Evolutionary conservation across 2,329 filamentous ascomycete species (phyloP).

Genomic region (Neocatenulostroma microsporum): DNA sequence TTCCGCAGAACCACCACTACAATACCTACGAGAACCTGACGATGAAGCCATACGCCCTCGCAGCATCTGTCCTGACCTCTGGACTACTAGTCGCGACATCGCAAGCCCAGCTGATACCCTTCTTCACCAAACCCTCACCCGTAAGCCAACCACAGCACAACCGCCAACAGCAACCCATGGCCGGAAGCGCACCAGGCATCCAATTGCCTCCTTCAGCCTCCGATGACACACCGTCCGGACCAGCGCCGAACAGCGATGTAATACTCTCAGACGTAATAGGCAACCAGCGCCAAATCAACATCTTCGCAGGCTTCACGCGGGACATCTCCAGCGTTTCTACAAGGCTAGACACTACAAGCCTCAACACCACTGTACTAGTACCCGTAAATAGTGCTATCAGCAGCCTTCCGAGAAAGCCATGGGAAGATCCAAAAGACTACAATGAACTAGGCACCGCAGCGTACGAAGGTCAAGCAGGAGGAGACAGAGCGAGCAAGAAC

Average conservation of each 20-base stretch:
- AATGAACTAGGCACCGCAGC: slow-evolving; percentile 56
- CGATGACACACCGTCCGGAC: slow-evolving; percentile 5
- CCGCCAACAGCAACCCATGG: slow-evolving; percentile 18
- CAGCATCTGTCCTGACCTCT: slow-evolving; percentile 9
- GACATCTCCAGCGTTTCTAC: slow-evolving; percentile 61
- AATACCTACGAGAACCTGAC: no score
- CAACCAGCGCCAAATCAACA: slow-evolving; percentile 67
- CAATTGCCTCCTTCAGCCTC: slow-evolving; percentile 16
- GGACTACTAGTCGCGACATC: slow-evolving; percentile 10
- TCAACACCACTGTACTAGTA: slow-evolving; percentile 78
- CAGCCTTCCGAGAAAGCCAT: slow-evolving; percentile 72
- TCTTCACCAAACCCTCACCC: slow-evolving; percentile 13
- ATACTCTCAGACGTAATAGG: slow-evolving; percentile 80
- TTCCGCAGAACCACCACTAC: no score
- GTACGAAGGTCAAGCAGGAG: slow-evolving; percentile 67
- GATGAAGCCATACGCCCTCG: slow-evolving; percentile 2
- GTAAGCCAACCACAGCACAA: slow-evolving; percentile 4
- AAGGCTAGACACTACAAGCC: slow-evolving; percentile 57
- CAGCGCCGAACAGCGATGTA: slow-evolving; percentile 36
- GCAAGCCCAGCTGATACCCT: slow-evolving; percentile 14
- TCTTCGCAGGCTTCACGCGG: slow-evolving; percentile 74
- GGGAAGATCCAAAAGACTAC: slow-evolving; percentile 72
- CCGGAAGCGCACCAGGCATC: slow-evolving; percentile 15
- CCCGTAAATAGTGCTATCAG: slow-evolving; percentile 79
- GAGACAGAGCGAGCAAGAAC: slow-evolving; percentile 69